phyloP scores from a whole-genome alignment of 345 rosid genomes.

The Boechera retrofracta region DNA sequence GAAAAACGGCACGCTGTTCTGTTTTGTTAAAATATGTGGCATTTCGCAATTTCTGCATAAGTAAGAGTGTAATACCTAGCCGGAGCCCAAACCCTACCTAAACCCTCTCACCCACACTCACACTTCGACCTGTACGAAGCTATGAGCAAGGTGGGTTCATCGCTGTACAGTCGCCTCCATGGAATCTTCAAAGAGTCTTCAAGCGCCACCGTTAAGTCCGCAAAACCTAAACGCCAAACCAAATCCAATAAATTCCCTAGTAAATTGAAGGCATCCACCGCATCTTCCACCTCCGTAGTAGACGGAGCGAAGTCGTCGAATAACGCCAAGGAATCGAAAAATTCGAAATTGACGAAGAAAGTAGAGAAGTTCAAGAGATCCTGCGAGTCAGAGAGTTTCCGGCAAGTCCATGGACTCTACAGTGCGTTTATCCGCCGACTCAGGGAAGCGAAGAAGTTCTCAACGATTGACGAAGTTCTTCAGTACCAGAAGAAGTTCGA shows the following conservation, averaged over 20 bases:
- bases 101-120: conserved; percentile 32
- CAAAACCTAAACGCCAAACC: conserved; percentile 18
- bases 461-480: conserved; percentile 61
- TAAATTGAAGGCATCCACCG: conserved; percentile 26
- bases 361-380: conserved; percentile 66
- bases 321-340: conserved; percentile 45
- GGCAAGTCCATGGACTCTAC: conserved; percentile 55
- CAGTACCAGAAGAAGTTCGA: conserved; percentile 75
- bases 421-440: conserved; percentile 64
- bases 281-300: neutral
- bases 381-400: conserved; percentile 60
- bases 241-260: conserved; percentile 39
- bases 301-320: conserved; percentile 19
- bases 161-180: conserved; percentile 49
- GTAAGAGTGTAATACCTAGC: conserved; percentile 14
- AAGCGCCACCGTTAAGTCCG: conserved; percentile 28
- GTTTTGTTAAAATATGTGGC: neutral
- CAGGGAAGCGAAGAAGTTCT: conserved; percentile 50
- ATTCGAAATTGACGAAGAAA: conserved; percentile 48
- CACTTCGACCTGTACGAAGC: conserved; percentile 27
- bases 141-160: conserved; percentile 49
- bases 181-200: conserved; percentile 45
- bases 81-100: conserved; percentile 37
- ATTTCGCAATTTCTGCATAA: neutral
- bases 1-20: conserved; percentile 31